phyloP scores from a whole-genome alignment of 352 stramenopile genomes.

The Phytophthora citricola region DNA sequence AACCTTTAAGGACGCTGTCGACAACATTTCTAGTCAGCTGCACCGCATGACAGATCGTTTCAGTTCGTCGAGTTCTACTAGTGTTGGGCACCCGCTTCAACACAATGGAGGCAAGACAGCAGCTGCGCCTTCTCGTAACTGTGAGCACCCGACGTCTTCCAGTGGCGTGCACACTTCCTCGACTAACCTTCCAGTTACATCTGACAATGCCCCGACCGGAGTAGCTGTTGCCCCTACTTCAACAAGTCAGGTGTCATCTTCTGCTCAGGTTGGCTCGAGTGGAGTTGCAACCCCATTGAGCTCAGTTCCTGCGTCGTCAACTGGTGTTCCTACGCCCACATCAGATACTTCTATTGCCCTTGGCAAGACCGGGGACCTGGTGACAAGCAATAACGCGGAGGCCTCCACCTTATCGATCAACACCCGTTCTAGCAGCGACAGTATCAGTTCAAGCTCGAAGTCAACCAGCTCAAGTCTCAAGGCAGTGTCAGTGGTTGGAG shows the following conservation, averaged over 20 bases:
- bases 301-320: constrained; percentile 17
- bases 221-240: constrained; percentile 6
- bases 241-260: constrained; percentile 17
- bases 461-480: constrained; percentile 47
- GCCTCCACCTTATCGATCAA: constrained; percentile 15
- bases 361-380: constrained; percentile 26
- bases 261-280: constrained; percentile 10
- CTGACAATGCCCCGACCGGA: constrained; percentile 17
- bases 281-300: constrained; percentile 18
- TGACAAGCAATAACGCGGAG: constrained; percentile 32
- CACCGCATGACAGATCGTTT: constrained; percentile 62
- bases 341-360: constrained; percentile 17
- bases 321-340: constrained; percentile 11
- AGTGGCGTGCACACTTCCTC: constrained; percentile 14
- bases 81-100: constrained; percentile 65
- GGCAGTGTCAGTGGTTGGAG: constrained; percentile 69
- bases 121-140: constrained; percentile 12
- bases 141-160: constrained; percentile 5
- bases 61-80: constrained; percentile 75
- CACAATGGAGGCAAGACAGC: constrained; percentile 38
- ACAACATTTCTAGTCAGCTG: constrained; percentile 52
- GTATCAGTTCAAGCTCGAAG: constrained; percentile 31
- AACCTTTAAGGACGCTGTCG: constrained; percentile 79
- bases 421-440: constrained; percentile 35
- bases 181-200: constrained; percentile 13